Evolutionary conservation across 331 rosid species (phyloP).

Genomic region (Acacia concinna): DNA sequence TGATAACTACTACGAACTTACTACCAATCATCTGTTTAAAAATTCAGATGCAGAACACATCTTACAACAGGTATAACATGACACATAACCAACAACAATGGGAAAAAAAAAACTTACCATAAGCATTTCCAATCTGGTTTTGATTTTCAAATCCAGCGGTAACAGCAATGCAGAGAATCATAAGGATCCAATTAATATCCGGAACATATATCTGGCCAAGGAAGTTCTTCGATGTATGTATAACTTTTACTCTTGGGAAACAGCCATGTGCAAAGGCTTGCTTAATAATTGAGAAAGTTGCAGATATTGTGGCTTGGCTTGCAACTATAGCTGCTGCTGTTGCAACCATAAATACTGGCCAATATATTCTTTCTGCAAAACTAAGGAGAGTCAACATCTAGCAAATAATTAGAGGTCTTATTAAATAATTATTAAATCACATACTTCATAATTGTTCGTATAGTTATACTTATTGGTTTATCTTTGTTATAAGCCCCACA

Average conservation of each 20-base stretch:
- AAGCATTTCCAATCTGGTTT: constrained; percentile 78
- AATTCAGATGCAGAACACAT: constrained; percentile 31
- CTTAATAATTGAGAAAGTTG: constrained; percentile 71
- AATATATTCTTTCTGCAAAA: constrained; percentile 52
- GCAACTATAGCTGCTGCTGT: constrained; percentile 76
- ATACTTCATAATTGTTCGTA: neutral
- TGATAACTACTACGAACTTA: neutral
- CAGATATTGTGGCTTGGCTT: constrained; percentile 76
- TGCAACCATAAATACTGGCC: constrained; percentile 74
- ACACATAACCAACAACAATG: constrained; percentile 2
- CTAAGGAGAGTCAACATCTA: neutral
- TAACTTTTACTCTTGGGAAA: constrained; percentile 76
- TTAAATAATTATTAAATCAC: neutral
- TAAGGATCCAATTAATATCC: constrained; percentile 75
- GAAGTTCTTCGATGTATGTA: constrained; percentile 68
- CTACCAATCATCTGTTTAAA: neutral
- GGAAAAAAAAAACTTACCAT: constrained; percentile 41
- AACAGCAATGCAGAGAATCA: constrained; percentile 75
- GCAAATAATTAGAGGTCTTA: neutral
- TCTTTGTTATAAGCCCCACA: neutral
- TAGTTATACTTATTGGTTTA: neutral
- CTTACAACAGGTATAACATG: neutral
- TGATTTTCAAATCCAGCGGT: constrained; percentile 74
- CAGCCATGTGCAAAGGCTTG: constrained; percentile 77
- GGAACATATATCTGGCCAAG: constrained; percentile 74